phyloP scores from a whole-genome alignment of 176 grass and related monocot species.

The Eleusine coracana region DNA sequence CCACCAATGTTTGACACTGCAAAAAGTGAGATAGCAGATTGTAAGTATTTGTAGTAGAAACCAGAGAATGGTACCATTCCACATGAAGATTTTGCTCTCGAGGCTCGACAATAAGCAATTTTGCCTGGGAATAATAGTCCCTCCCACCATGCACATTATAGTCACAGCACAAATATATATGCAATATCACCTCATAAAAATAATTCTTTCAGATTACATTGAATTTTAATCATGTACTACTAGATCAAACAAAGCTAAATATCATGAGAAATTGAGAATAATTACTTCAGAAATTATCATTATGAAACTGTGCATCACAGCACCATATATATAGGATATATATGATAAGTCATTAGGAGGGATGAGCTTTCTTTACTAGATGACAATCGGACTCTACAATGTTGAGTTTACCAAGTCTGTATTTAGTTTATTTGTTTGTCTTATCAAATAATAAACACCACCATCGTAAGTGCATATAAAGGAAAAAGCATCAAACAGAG shows the following conservation, averaged over 20 bases:
- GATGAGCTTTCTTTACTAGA: slow-evolving; percentile 8
- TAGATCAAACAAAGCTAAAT: background rate
- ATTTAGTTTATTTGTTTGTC: background rate
- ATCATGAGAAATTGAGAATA: background rate
- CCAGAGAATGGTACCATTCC: slow-evolving; percentile 20
- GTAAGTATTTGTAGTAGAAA: slow-evolving; percentile 15
- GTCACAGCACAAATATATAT: slow-evolving; percentile 3
- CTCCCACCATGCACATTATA: background rate
- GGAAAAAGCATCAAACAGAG: slow-evolving; percentile 13
- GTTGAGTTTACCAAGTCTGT: background rate
- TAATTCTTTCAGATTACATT: background rate
- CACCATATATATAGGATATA: background rate
- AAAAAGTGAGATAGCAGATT: slow-evolving; percentile 23
- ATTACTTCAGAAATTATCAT: background rate
- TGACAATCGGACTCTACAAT: background rate
- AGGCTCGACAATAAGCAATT: background rate
- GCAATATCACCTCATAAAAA: background rate
- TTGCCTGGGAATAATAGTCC: background rate
- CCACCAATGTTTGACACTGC: slow-evolving; percentile 89
- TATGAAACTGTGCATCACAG: slow-evolving; percentile 18
- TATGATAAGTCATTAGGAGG: background rate
- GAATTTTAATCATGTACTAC: background rate
- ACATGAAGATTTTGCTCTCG: slow-evolving; percentile 7
- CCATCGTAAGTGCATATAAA: background rate
- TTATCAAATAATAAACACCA: slow-evolving; percentile 2